Percentiles rank a stretch among this genome's conserved stretches.
phyloP scores from a whole-genome alignment of 2,329 filamentous ascomycete species.

The Hortaea werneckii region DNA sequence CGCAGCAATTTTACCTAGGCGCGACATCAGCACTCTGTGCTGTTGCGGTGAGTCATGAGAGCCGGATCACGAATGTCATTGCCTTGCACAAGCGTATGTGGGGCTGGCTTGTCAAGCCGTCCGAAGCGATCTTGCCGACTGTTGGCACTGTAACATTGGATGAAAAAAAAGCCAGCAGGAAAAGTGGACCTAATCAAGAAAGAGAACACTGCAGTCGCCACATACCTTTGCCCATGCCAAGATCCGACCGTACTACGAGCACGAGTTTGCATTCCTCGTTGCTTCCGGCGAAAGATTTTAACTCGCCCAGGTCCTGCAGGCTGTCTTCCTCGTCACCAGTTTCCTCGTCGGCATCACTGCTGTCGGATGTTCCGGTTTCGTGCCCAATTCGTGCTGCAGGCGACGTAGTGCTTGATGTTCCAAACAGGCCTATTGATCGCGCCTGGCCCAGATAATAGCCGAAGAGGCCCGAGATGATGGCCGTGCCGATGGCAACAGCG shows the following conservation, averaged over 20 bases:
- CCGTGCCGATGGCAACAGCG: slow-evolving; percentile 60
- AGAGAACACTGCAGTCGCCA: slow-evolving; percentile 7
- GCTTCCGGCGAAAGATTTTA: slow-evolving; percentile 35
- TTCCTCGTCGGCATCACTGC: slow-evolving; percentile 11
- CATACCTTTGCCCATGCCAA: slow-evolving; percentile 94
- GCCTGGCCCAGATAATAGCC: slow-evolving; percentile 65
- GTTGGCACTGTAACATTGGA: background rate
- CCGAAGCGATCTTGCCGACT: background rate
- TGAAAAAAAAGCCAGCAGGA: background rate
- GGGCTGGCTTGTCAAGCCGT: background rate
- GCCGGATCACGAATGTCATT: background rate
- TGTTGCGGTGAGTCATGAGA: background rate
- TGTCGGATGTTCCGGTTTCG: slow-evolving; percentile 26
- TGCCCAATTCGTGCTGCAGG: slow-evolving; percentile 26
- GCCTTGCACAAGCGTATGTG: background rate
- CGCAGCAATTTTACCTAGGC: slow-evolving; percentile 84
- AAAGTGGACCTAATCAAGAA: slow-evolving; percentile 5
- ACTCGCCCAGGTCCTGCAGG: slow-evolving; percentile 34
- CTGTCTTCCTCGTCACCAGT: slow-evolving; percentile 24
- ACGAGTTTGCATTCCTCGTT: slow-evolving; percentile 90
- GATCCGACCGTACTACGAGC: slow-evolving; percentile 80
- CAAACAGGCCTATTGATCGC: slow-evolving; percentile 63
- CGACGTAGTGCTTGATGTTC: slow-evolving; percentile 32
- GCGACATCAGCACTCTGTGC: slow-evolving; percentile 9
- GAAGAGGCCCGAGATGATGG: slow-evolving; percentile 60